phyloP scores from a whole-genome alignment of 129 eudicot species.

The Centaurea solstitialis region DNA sequence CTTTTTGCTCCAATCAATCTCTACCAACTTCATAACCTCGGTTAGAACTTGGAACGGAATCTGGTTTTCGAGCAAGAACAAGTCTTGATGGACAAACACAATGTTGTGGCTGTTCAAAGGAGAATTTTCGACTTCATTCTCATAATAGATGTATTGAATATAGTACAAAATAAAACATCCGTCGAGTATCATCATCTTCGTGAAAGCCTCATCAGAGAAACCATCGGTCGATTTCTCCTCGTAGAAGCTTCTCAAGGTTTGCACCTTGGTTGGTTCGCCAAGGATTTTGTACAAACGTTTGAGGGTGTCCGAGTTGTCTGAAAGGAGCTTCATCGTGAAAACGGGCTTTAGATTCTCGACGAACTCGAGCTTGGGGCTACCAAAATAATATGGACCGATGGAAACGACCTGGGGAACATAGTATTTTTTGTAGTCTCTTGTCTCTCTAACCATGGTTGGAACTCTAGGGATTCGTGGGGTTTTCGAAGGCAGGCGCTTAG shows the following conservation, averaged over 20 bases:
- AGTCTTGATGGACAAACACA: constrained; percentile 23
- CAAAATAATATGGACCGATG: constrained; percentile 40
- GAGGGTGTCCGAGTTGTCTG: background rate
- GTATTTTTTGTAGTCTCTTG: constrained; percentile 18
- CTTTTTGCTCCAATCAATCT: background rate
- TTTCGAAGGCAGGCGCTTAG: background rate
- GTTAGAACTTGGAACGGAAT: constrained; percentile 31
- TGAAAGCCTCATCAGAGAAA: constrained; percentile 4
- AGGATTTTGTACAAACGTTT: constrained; percentile 20
- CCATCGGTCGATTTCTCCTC: background rate
- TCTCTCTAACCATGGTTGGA: constrained; percentile 8
- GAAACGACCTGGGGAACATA: constrained; percentile 42
- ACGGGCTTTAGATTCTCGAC: constrained; percentile 25
- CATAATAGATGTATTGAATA: background rate
- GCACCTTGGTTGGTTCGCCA: constrained; percentile 7
- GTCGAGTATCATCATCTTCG: constrained; percentile 35
- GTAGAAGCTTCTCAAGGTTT: constrained; percentile 16
- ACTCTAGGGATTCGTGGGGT: constrained; percentile 9
- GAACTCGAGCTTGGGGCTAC: constrained; percentile 3
- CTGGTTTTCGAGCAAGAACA: constrained; percentile 49
- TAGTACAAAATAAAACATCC: constrained; percentile 34
- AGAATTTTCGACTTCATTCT: background rate
- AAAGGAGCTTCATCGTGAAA: constrained; percentile 14
- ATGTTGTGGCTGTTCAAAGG: constrained; percentile 17
- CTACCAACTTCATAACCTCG: constrained; percentile 11